Conservation (phyloP, 257 asterid species). For the Solanum appendiculatum region DNA sequence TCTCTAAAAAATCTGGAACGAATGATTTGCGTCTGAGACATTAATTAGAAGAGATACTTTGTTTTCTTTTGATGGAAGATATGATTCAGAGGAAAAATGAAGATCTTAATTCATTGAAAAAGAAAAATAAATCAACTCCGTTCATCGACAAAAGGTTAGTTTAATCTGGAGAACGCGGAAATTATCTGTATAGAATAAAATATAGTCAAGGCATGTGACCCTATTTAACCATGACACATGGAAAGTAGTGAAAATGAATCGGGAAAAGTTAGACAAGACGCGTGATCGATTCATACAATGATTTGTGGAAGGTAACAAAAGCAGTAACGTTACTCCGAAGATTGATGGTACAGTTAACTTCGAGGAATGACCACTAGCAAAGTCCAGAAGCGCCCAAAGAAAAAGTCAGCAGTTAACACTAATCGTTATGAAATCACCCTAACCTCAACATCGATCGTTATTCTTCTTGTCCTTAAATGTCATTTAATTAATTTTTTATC, state of each 20-base stretch:
- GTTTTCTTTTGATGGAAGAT: not conserved
- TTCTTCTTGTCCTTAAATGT: not conserved
- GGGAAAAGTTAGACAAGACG: not conserved
- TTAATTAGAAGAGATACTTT: not conserved
- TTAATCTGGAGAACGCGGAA: not conserved
- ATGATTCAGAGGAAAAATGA: not conserved
- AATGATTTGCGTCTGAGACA: too few species aligned
- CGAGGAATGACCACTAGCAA: not conserved
- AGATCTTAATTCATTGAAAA: not conserved
- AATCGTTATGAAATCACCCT: not conserved
- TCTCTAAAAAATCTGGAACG: too few species aligned
- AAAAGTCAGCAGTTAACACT: not conserved
- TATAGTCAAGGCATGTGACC: not conserved
- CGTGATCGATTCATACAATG: too few species aligned
- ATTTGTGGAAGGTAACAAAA: too few species aligned
- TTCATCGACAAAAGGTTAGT: not conserved
- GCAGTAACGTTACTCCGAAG: too few species aligned
- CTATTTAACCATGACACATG: not conserved
- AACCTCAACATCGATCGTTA: not conserved
- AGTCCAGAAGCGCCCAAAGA: not conserved
- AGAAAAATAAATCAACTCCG: not conserved
- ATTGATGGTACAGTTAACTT: too few species aligned
- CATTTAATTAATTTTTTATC: not conserved
- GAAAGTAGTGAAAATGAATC: too few species aligned
- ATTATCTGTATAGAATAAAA: not conserved